Base-by-base conservation (phyloP, 2,329 filamentous ascomycete genomes). In the Fusarium bulbicola region DNA sequence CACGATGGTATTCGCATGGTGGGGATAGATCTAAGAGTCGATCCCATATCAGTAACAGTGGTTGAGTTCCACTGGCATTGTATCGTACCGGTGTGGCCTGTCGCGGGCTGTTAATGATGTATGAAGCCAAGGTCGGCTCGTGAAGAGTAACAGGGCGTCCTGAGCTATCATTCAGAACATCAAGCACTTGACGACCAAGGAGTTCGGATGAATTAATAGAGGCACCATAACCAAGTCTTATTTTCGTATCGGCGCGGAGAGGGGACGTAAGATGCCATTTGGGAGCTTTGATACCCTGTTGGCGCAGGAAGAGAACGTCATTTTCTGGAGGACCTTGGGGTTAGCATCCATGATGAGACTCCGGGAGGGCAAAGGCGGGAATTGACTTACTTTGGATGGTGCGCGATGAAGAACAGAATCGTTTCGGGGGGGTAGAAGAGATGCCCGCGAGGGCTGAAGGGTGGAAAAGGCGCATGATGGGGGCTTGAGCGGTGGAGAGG, bases 1-100 rank as follows among this genome's bases (percentile, higher is more conserved):
- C 42, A 94, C 91, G 59, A 96, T 95, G 37, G 93, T 83, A 73
- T 88, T 91, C 24, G 93, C 92, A 81, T 95, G 93, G 65, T 90
- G 87, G 21, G 92, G 90, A 78, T 96, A 96, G 47, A 84, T 84
- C 77, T 80, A 53, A 39, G 16, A 12, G 24, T 6, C 18, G n/a
- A 11, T 14, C 15, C 1, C 4, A 14, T 20, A 15, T 74, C 21
- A 74, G 54, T 7, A 11, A n/a, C 8, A n/a, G 21, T 3, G 7
- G 4, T 30, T 4, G n/a, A 42, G 5, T 7, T 28, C 21, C 36
- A 56, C 56, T 56, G 37, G 42, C 14, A 39, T 39, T 36, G 37
- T n/a, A 15, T 39, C 68, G 52, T 73, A 81, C 79, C 76, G 93
- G 93, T 60, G 93, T 95, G n/a, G 95, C 93, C 20, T 92, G 81